phyloP scores from a whole-genome alignment of 495 filamentous ascomycete species.

The Penicillium taxi region DNA sequence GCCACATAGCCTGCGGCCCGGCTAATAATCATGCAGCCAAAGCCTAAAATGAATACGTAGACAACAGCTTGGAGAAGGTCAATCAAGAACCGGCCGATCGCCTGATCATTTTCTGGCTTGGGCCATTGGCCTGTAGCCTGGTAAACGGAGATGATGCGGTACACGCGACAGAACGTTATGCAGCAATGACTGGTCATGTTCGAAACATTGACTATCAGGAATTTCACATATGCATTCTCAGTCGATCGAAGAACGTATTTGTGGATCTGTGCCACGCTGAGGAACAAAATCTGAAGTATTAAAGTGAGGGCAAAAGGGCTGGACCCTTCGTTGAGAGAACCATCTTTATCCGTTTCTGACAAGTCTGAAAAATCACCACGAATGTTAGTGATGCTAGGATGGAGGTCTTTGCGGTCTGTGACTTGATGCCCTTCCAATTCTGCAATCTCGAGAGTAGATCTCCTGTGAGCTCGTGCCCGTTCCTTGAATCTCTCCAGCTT shows the following conservation, averaged over 20 bases:
- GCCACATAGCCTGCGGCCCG: constrained; percentile 29
- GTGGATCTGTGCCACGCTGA: constrained; percentile 26
- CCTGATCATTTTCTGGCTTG: constrained; percentile 20
- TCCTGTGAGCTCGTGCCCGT: constrained; percentile 14
- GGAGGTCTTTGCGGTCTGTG: constrained; percentile 11
- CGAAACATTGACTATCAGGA: constrained; percentile 21
- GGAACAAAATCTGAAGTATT: constrained; percentile 26
- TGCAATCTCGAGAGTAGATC: constrained; percentile 24
- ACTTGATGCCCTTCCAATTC: constrained; percentile 39
- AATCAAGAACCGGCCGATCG: constrained; percentile 22
- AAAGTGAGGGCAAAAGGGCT: constrained; percentile 22
- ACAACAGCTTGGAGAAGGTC: constrained; percentile 32
- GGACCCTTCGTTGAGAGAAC: constrained; percentile 7
- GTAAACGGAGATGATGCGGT: constrained; percentile 22
- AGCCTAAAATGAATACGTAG: constrained; percentile 31
- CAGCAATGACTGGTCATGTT: constrained; percentile 35
- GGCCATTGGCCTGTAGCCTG: constrained; percentile 32
- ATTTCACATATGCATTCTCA: constrained; percentile 22
- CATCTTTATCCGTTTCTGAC: constrained; percentile 9
- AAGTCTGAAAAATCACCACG: constrained; percentile 15
- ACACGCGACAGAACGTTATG: constrained; percentile 24
- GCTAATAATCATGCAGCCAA: constrained; percentile 25
- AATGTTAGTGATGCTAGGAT: constrained; percentile 19
- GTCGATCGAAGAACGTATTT: constrained; percentile 15
- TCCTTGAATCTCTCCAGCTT: constrained; percentile 14